Percentiles rank a stretch among this genome's conserved stretches.
phyloP scores from a whole-genome alignment of 176 grass and related monocot species.

The Poa annua region DNA sequence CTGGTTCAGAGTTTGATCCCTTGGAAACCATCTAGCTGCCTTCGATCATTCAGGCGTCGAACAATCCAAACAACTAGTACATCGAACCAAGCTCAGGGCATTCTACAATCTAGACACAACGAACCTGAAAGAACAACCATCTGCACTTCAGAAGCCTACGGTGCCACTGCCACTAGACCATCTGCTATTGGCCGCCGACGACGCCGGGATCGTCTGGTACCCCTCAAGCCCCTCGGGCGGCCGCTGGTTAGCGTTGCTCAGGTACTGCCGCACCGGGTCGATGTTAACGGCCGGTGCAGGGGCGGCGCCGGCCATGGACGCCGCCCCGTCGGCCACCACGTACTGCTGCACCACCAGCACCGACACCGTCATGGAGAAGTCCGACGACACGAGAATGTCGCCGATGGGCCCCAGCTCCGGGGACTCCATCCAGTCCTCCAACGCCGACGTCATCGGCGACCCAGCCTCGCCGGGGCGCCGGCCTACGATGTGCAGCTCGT shows the following conservation, averaged over 20 bases:
- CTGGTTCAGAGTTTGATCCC: background rate
- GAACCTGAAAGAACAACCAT: background rate
- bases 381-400: constrained; percentile 81
- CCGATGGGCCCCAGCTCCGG: constrained; percentile 89
- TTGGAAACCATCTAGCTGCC: background rate
- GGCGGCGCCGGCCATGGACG: background rate
- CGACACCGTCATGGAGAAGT: constrained; percentile 70
- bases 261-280: constrained; percentile 49
- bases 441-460: constrained; percentile 55
- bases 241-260: constrained; percentile 61
- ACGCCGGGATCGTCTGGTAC: constrained; percentile 20
- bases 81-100: background rate
- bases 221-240: constrained; percentile 25
- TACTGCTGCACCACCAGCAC: constrained; percentile 85
- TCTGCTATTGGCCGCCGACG: constrained; percentile 36
- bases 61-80: background rate
- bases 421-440: constrained; percentile 80
- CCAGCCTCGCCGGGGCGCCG: constrained; percentile 54
- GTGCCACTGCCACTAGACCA: constrained; percentile 49
- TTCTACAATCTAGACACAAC: background rate
- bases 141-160: constrained; percentile 46
- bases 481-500: constrained; percentile 81
- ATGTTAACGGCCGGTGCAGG: background rate
- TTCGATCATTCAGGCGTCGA: background rate
- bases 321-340: constrained; percentile 39